Evolutionary conservation across 768 basidiomycete genomes (phyloP), one percentile per base, ranked within the genome.

Genomic region (Paxillus ammoniavirescens): DNA sequence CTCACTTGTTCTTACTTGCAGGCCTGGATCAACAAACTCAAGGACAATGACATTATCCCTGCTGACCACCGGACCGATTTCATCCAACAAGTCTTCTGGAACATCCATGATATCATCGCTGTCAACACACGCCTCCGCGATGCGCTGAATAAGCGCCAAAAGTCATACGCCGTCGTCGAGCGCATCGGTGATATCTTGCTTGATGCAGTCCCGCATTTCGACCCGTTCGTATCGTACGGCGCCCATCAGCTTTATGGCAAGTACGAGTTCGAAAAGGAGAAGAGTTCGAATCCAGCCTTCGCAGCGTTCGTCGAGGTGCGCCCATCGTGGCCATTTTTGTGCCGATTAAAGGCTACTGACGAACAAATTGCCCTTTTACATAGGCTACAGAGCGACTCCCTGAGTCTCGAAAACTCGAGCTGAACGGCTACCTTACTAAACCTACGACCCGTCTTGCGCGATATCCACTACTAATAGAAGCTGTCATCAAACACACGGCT

Each of bases 241-340:
- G 86, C 93, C 8, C 96, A 98, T 66, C 97, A 99, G 70, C 75
- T 98, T 52, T 98, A 96, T 65, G 97, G 97, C 12, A 99, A 98
- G 72, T 98, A 93, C 68, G 95, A 98, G 73, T 98, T 99, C 69
- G 97, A 99, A 77, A 96, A 92, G 79, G 97, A 98, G 79, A 98
- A 98, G 77, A 86, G 81, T 51, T 81, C 86, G 47, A 99, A 99
- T 73, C 82, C 89, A 5, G 89, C 85, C 12, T 99, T 99, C 73
- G 89, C 93, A 49, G 83, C 84, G 55, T 99, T 98, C 69, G 97
- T 98, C 30, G 97, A 98, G 79, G 94, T 93, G 61, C 49, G 77
- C 37, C 26, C 35, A 37, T 43, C 48, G 42, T 57, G 38, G 3
- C 9, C 31, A 8, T 46, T 8, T 5, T 45, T n/a, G 28, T 36